Conservation (phyloP, 306 rosid species). For the Arachis hypogaea region DNA sequence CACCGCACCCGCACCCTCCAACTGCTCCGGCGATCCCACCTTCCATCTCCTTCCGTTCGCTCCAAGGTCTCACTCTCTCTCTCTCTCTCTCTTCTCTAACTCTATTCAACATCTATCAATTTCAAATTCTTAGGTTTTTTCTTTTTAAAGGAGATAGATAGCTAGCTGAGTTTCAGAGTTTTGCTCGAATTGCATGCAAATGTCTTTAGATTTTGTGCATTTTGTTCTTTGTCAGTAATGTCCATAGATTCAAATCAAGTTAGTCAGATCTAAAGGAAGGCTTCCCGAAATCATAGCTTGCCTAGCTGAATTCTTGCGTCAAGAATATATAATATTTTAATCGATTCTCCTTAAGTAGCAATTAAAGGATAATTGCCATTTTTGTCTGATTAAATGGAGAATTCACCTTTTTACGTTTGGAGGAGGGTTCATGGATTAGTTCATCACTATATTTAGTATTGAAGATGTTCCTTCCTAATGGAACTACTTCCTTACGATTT, state of each 20-base stretch:
- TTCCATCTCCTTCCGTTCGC: neutral
- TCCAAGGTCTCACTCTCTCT: neutral
- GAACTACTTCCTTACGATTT: neutral
- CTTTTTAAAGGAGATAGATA: too few species aligned
- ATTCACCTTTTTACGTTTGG: neutral
- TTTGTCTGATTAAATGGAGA: neutral
- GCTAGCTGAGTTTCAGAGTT: neutral
- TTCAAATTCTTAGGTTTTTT: neutral
- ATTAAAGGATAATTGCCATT: neutral
- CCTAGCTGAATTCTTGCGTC: neutral
- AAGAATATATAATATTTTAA: neutral
- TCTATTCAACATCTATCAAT: neutral
- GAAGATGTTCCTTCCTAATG: too few species aligned
- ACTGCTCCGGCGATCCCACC: neutral
- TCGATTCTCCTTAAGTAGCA: neutral
- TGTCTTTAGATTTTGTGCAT: neutral
- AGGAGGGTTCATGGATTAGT: neutral
- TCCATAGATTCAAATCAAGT: neutral
- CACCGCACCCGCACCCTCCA: neutral
- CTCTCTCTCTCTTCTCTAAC: too few species aligned
- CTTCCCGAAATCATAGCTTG: neutral
- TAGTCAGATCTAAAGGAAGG: constrained; percentile 25
- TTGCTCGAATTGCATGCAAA: neutral
- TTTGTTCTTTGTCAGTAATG: too few species aligned
- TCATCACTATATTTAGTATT: neutral